A percentile compares a stretch with the other conserved stretches of the same genome.
Conservation (phyloP, 345 rosid genomes). For the Syzygium aromaticum region DNA sequence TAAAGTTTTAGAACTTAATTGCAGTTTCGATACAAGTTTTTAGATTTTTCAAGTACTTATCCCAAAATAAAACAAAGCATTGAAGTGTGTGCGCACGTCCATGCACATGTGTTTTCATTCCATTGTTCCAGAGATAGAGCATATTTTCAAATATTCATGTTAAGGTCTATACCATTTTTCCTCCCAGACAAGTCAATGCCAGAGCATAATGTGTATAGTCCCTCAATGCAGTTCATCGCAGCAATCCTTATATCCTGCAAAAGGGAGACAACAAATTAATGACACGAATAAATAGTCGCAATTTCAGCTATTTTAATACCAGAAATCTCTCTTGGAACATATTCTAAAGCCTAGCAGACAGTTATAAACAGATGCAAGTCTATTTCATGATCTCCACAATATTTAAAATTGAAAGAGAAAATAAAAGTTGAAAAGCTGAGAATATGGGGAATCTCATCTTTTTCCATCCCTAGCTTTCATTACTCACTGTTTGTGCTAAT, state of each 20-base stretch:
- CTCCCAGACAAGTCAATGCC: conserved; percentile 59
- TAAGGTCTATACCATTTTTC: conserved; percentile 63
- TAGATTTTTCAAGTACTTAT: neutral
- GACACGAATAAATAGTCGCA: neutral
- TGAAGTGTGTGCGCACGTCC: neutral
- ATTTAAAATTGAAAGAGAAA: neutral
- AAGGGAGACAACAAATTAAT: conserved; percentile 1
- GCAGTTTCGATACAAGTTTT: neutral
- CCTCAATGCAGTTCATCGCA: conserved; percentile 81
- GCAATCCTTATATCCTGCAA: conserved; percentile 57
- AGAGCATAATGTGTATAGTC: conserved; percentile 35
- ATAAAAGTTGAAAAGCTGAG: neutral
- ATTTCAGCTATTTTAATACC: neutral
- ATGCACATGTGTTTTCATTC: neutral
- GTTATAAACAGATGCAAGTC: neutral
- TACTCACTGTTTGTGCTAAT: neutral
- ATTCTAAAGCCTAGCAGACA: neutral
- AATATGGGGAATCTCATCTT: neutral
- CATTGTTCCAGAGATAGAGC: neutral
- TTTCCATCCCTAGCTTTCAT: neutral
- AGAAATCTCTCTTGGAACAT: neutral
- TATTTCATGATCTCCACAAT: neutral
- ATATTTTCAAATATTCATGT: neutral
- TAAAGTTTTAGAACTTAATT: neutral
- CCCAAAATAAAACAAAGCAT: neutral